Base-by-base conservation (phyloP, 2,329 filamentous ascomycete genomes). In the Bipolaris victoriae region DNA sequence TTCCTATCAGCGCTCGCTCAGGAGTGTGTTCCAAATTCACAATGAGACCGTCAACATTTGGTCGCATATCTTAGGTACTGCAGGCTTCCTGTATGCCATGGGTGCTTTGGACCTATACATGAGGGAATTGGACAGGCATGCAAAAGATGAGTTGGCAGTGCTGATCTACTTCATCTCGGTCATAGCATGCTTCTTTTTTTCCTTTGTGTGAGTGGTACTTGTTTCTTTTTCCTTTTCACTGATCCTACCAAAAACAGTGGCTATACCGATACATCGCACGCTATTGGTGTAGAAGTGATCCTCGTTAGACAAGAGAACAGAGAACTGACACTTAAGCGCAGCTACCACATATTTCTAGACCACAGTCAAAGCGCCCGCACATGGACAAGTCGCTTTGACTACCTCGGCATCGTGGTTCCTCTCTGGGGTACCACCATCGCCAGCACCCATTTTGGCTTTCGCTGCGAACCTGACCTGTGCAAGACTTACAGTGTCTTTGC, bases 351-450 rank as follows among this genome's bases (percentile, higher is more conserved):
- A 4, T 83, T 96, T 50, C 86, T 83, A 20, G 96, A 96, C 64
- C 93, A 97, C 76, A 94, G 90, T 20, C 84, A 85, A 41, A 75
- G 76, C 1, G 90, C 96, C 18, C 86, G 89, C 3, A 88, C 84
- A 63, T 89, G 91, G 80, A 92, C 92, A 16, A 96, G 96, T 75
- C 90, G 94, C 74, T 80, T 97, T 58, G 94, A 97, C 74, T 97
- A 97, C 74, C 86, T 92, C 13, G 93, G 94, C 16, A 97, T 97
- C 67, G 56, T 58, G 16, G 24, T 51, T 7, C 56, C 52, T 41
- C 97, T 97, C 54, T 89, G 92, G 58, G 94, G 93, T 10, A 93
- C 90, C 72, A 96, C 92, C 71, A 85, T 97, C 47, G 91, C 93
- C 3, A 90, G 89, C 57, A 78, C 97, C 59, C 81, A 81, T 65